These are phyloP conservation scores for Lonicera japonica DNA, from an alignment of 129 eudicot genomes.

Conservation along the genomic window DNA sequence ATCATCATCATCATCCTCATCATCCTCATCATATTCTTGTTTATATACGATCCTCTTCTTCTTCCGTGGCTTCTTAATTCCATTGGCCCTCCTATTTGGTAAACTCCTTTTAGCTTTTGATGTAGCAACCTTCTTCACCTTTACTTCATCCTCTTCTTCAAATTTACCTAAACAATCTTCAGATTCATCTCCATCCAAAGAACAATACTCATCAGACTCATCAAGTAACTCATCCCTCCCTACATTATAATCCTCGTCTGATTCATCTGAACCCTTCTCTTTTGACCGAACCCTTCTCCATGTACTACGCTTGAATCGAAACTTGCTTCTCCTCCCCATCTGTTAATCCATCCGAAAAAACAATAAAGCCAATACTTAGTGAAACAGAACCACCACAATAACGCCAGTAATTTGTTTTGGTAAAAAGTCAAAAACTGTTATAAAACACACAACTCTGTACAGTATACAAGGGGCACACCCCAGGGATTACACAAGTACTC, in stretches of 20 bases:
- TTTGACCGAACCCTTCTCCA: conserved; percentile 23
- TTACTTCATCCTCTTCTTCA: conserved; percentile 25
- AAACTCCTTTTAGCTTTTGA: conserved; percentile 22
- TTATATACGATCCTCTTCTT: conserved; percentile 18
- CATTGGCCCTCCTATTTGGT: conserved; percentile 27
- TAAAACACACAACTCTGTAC: too few species aligned
- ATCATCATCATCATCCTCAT: conserved; percentile 31
- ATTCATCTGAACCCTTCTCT: conserved; percentile 48
- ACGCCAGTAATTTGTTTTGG: too few species aligned
- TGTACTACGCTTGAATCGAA: conserved; percentile 28
- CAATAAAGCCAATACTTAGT: conserved; percentile 19
- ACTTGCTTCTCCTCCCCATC: conserved; percentile 64
- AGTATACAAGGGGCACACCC: too few species aligned
- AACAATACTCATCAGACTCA: conserved; percentile 55
- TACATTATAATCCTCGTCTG: conserved; percentile 80
- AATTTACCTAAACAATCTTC: conserved; percentile 48
- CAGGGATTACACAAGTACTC: too few species aligned
- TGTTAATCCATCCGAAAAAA: too few species aligned
- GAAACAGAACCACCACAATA: too few species aligned
- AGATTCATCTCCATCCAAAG: conserved; percentile 55
- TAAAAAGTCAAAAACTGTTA: too few species aligned
- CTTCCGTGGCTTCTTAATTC: conserved; percentile 20
- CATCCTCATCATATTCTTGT: conserved; percentile 24
- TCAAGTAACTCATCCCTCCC: conserved; percentile 57
- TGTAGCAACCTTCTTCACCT: conserved; percentile 32